Evolutionary conservation across 768 basidiomycete species (phyloP), one percentile per base, ranked within the genome.

Genomic region (Hericium coralloides): DNA sequence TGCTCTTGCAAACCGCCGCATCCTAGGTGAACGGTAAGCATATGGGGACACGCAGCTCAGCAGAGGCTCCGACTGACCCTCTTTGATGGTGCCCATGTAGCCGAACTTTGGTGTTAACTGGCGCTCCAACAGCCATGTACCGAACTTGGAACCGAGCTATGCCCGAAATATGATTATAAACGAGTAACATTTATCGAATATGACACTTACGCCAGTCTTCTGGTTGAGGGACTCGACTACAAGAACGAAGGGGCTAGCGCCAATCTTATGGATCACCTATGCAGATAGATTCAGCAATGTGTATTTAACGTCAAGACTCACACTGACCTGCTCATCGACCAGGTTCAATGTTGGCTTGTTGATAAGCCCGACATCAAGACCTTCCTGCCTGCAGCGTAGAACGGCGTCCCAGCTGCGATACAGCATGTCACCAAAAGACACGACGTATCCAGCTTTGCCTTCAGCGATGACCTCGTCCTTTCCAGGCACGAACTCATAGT

Each of bases 171-270:
- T 41, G 58, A 4, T 38, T 14, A 22, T 1, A 2, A 36, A 45
- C 39, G 53, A 60, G 12, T 58, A 55, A 12, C 52, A 37, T 43
- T 31, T 12, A 20, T 14, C 37, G n/a, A 45, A 12, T 12, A 10
- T 12, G 23, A 36, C 31, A 60, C 56, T 14, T 67, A 79, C 74
- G n/a, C 90, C 92, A 8, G 91, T 94, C 82, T 90, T 92, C 72
- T 87, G 87, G 74, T 89, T 93, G 56, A 89, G 76, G 17, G 88
- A 87, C 73, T 94, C 92, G 15, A 87, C 89, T 41, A 94, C 82
- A 31, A 94, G 78, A 26, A 93, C 89, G 69, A 92, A 92, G 18
- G 79, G 80, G 62, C 79, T 85, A 23, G 74, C 63, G 8, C 92
- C 92, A 48, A 89, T 79, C 75, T 89, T 89, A 68, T 66, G 76